These are phyloP conservation scores for Colletotrichum camelliae DNA, from an alignment of 2,329 filamentous ascomycete species.

Conservation along the genomic window DNA sequence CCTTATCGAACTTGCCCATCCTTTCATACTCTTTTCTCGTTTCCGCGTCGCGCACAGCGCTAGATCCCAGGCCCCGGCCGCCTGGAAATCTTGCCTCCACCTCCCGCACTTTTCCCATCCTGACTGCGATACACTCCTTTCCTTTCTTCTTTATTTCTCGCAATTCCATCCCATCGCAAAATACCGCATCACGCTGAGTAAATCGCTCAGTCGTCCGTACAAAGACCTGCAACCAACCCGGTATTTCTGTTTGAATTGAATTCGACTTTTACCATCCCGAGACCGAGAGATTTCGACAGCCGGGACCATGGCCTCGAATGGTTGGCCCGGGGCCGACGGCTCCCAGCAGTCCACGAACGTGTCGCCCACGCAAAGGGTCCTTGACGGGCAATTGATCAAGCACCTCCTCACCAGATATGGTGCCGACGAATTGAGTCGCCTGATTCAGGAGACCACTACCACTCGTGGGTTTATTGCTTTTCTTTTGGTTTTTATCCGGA, in stretches of 20 bases:
- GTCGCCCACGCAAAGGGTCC: conserved; percentile 23
- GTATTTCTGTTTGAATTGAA: background rate
- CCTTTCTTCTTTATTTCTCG: background rate
- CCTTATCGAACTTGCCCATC: background rate
- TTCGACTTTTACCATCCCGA: background rate
- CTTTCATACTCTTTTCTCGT: background rate
- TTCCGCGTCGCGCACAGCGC: conserved; percentile 16
- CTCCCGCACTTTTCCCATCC: conserved; percentile 2
- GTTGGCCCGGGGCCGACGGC: conserved; percentile 36
- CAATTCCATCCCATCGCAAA: conserved; percentile 1
- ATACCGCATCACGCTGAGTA: background rate
- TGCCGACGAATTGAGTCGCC: conserved; percentile 34
- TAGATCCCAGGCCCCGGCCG: conserved; percentile 21
- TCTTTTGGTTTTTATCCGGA: background rate
- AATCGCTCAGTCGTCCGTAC: background rate
- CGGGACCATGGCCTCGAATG: conserved; percentile 28
- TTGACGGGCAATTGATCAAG: conserved; percentile 39
- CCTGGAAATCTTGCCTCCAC: conserved; percentile 14
- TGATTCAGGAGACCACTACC: conserved; percentile 36
- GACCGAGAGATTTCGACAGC: background rate
- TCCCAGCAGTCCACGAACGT: conserved; percentile 23
- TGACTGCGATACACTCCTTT: conserved; percentile 18
- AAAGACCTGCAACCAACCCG: background rate
- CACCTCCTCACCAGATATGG: conserved; percentile 39
- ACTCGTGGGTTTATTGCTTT: conserved; percentile 31